Evolutionary conservation across 495 filamentous ascomycete species (phyloP).

Genomic region (Tricharina praecox): DNA sequence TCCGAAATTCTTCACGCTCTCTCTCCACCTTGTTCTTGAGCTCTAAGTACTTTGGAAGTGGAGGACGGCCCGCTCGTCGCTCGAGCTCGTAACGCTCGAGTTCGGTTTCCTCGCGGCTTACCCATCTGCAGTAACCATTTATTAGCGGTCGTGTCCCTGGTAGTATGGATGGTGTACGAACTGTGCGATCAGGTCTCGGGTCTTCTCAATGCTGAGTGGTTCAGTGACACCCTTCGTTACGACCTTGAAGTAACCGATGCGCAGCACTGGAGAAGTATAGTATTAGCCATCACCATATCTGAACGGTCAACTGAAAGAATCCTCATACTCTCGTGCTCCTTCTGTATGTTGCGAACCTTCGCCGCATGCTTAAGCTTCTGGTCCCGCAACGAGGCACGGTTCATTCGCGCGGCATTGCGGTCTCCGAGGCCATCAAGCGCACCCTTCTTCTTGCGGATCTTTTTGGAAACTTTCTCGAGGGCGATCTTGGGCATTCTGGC

Average conservation of each 20-base stretch:
- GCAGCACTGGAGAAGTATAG: conserved; percentile 15
- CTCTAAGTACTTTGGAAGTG: conserved; percentile 58
- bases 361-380: conserved; percentile 15
- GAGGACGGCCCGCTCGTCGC: conserved; percentile 64
- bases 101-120: conserved; percentile 64
- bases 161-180: no score
- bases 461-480: conserved; percentile 21
- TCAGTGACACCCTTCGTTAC: conserved; percentile 15
- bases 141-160: no score
- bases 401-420: conserved; percentile 23
- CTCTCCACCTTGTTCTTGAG: conserved; percentile 49
- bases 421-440: conserved; percentile 17
- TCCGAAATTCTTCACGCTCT: conserved; percentile 65
- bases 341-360: conserved; percentile 8
- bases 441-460: conserved; percentile 22
- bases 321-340: conserved; percentile 15
- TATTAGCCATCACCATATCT: no score
- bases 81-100: conserved; percentile 53
- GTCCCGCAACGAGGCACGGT: conserved; percentile 21
- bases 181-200: conserved; percentile 16
- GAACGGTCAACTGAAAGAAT: neutral
- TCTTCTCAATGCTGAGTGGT: conserved; percentile 9
- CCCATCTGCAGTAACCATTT: conserved; percentile 46
- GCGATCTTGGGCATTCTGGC: conserved; percentile 12
- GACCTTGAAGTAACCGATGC: conserved; percentile 23